These are phyloP conservation scores for Corchorus capsularis DNA, from an alignment of 345 rosid genomes.

Conservation along the genomic window DNA sequence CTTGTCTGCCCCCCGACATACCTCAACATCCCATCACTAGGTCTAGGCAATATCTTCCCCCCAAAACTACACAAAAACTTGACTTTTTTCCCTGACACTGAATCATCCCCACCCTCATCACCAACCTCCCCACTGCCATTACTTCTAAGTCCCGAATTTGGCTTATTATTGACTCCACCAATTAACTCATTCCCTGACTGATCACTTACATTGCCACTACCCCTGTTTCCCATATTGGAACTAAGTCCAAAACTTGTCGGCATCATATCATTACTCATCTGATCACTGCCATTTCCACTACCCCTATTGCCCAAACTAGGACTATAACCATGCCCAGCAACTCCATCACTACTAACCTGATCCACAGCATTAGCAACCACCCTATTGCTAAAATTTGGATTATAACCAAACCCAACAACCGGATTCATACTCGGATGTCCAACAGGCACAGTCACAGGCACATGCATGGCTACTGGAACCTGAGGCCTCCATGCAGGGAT, in stretches of 20 bases:
- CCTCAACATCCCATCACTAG: slow-evolving; percentile 73
- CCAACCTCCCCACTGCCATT: slow-evolving; percentile 42
- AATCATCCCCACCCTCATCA: slow-evolving; percentile 64
- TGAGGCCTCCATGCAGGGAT: slow-evolving; percentile 42
- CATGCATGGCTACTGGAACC: neutral
- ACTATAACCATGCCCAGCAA: slow-evolving; percentile 31
- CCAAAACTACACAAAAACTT: slow-evolving; percentile 77
- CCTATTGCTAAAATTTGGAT: slow-evolving; percentile 42
- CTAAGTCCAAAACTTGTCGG: slow-evolving; percentile 18
- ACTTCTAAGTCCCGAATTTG: slow-evolving; percentile 33
- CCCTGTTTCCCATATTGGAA: slow-evolving; percentile 33
- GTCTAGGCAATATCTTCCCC: slow-evolving; percentile 80
- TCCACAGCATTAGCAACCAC: slow-evolving; percentile 52
- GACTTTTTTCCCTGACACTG: slow-evolving; percentile 55
- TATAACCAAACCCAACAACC: slow-evolving; percentile 38
- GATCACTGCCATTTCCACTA: slow-evolving; percentile 29
- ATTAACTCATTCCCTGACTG: slow-evolving; percentile 37
- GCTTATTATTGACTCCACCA: slow-evolving; percentile 13
- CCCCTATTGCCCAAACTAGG: slow-evolving; percentile 38
- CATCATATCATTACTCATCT: slow-evolving; percentile 21
- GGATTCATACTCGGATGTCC: slow-evolving; percentile 46
- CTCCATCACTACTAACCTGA: slow-evolving; percentile 38
- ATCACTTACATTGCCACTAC: slow-evolving; percentile 40
- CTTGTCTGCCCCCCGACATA: slow-evolving; percentile 79
- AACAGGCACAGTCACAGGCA: slow-evolving; percentile 26